Percentiles rank a stretch among this genome's conserved stretches.
These are phyloP conservation scores for Ophiostoma quercus DNA, from an alignment of 2,329 filamentous ascomycete genomes.

Conservation along the genomic window DNA sequence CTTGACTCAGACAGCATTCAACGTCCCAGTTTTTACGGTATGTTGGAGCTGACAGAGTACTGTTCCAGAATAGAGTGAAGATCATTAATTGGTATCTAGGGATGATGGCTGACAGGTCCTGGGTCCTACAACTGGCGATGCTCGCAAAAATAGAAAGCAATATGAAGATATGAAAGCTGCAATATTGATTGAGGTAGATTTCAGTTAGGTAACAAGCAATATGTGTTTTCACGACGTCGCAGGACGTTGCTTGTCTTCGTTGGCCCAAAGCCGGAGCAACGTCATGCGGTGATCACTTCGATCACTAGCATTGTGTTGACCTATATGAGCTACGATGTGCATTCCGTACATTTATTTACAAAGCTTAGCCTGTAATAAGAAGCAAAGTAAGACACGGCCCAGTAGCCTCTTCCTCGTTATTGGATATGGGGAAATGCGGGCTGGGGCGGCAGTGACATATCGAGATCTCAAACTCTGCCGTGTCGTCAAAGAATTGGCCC, in stretches of 20 bases:
- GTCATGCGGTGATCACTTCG: too few species aligned
- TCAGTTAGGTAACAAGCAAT: background rate
- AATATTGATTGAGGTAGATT: background rate
- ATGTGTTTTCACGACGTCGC: background rate
- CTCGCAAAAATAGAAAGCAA: background rate
- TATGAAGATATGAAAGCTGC: background rate
- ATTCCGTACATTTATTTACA: background rate
- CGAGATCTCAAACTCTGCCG: too few species aligned
- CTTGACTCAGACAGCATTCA: background rate
- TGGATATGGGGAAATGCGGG: background rate
- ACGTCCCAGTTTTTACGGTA: background rate
- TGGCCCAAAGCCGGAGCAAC: too few species aligned
- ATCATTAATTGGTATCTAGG: background rate
- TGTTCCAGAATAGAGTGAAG: background rate
- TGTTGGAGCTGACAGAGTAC: background rate
- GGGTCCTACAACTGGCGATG: background rate
- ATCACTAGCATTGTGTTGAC: too few species aligned
- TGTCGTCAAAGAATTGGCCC: too few species aligned
- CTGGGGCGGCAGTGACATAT: too few species aligned
- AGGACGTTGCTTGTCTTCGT: background rate
- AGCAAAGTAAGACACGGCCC: too few species aligned
- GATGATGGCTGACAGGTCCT: background rate
- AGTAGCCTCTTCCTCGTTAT: background rate
- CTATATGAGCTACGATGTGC: background rate
- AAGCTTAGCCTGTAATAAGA: background rate